Conservation (phyloP, 352 stramenopile genomes). For the Chrysophaeum taylorii region DNA sequence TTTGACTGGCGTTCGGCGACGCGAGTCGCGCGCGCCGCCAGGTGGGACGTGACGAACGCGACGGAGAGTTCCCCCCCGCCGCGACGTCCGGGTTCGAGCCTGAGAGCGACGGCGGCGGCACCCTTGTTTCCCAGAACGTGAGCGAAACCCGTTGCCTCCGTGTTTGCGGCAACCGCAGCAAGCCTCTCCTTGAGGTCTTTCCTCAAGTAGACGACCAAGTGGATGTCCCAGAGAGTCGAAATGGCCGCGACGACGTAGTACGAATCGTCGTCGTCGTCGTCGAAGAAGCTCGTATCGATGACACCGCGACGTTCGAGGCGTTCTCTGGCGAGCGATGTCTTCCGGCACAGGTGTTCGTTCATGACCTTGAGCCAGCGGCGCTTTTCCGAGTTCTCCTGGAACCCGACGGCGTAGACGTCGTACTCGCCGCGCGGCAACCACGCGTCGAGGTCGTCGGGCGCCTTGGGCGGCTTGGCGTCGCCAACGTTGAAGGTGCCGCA, state of each 20-base stretch:
- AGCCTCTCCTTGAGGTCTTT: conserved; percentile 18
- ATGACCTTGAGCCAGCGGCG: conserved; percentile 19
- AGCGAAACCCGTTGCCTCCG: conserved; percentile 29
- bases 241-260: conserved; percentile 24
- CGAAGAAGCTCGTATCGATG: conserved; percentile 14
- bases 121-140: conserved; percentile 37
- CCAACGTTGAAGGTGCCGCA: conserved; percentile 18
- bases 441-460: conserved; percentile 12
- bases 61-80: neutral
- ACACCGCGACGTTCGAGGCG: no score
- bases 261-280: conserved; percentile 12
- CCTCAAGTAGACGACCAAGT: conserved; percentile 28
- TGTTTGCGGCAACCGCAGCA: conserved; percentile 19
- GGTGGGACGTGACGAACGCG: conserved; percentile 32
- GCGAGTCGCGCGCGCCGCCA: conserved; percentile 28
- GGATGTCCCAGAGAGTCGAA: conserved; percentile 31
- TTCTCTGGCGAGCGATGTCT: no score
- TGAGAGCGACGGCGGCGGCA: conserved; percentile 29
- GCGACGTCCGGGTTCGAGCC: conserved; percentile 21
- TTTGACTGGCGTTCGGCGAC: conserved; percentile 22
- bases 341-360: conserved; percentile 15
- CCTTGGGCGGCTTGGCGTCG: conserved; percentile 12
- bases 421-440: conserved; percentile 18
- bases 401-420: conserved; percentile 21
- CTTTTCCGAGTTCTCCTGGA: conserved; percentile 18